These are phyloP conservation scores for Anthostomella pinea DNA, from an alignment of 2,329 filamentous ascomycete genomes.

Conservation along the genomic window DNA sequence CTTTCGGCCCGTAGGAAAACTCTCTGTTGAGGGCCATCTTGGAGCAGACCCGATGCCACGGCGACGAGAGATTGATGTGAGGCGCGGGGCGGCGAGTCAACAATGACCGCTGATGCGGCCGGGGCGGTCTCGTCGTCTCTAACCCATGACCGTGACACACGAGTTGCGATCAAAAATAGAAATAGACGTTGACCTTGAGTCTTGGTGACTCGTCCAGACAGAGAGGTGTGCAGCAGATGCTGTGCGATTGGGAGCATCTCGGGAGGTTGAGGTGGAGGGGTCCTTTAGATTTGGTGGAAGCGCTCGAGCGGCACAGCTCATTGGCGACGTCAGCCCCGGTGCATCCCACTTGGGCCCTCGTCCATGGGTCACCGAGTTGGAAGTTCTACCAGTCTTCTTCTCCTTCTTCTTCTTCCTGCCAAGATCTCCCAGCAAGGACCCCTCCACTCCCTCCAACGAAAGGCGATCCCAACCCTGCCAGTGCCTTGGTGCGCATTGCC, in stretches of 20 bases:
- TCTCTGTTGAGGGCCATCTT: constrained; percentile 11
- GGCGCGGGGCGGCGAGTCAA: too few relatives aligned
- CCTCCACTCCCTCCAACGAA: too few relatives aligned
- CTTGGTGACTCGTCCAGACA: too few relatives aligned
- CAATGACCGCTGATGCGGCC: not conserved
- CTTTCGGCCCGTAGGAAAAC: constrained; percentile 20
- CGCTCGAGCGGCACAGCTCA: constrained; percentile 22
- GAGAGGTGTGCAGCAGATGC: constrained; percentile 15
- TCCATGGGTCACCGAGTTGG: not conserved
- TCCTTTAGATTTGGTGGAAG: constrained; percentile 22
- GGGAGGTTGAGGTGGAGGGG: constrained; percentile 18
- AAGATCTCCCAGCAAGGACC: too few relatives aligned
- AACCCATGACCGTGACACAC: constrained; percentile 7
- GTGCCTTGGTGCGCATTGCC: constrained; percentile 26
- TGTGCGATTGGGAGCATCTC: constrained; percentile 23
- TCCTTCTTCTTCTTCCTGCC: not conserved
- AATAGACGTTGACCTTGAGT: too few relatives aligned
- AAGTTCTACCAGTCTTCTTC: not conserved
- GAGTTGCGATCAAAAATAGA: too few relatives aligned
- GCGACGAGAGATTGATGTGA: constrained; percentile 1
- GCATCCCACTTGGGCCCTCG: not conserved
- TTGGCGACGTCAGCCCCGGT: constrained; percentile 16
- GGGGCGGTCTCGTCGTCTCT: not conserved
- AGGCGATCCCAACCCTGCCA: too few relatives aligned
- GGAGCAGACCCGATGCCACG: constrained; percentile 7